Base-by-base conservation (phyloP, 768 basidiomycete species). In the Porphyrellus cyaneotinctus region DNA sequence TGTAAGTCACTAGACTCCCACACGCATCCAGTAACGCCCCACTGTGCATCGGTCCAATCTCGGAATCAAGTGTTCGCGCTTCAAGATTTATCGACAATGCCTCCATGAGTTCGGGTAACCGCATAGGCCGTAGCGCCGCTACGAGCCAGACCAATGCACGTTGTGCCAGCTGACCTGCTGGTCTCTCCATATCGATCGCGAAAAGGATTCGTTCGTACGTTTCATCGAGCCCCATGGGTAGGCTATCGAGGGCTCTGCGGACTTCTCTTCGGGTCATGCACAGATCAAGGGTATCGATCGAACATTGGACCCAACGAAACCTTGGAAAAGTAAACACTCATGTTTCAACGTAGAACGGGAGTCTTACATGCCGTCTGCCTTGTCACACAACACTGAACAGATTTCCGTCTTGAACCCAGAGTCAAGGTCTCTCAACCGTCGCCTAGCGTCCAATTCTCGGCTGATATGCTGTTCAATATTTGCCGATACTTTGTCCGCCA, bases 181-280 rank as follows among this genome's bases (percentile, higher is more conserved):
- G n/a, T 17, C n/a, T 41, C 8, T 33, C 18, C 24, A 13, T 39
- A 14, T 52, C 23, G 12, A 52, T 52, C 1, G 43, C 44, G 2
- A n/a, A n/a, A 9, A 52, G 51, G 7, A 46, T 52, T 39, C 51
- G 38, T n/a, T 52, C 51, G 12, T 52, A 52, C 2, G 51, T 52
- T 22, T 46, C 51, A 20, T 52, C 30, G 6, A 52, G 51, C 6
- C 51, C 51, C 13, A 18, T 31, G 3, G 51, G 51, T 7, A 52
- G 37, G 31, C 3, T 20, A 7, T 39, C 6, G 2, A 52, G 37
- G 22, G 37, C 37, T 0, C 15, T 2, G 5, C 31, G 36, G 2
- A 46, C 36, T 9, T 52, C 51, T 11, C 17, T 46, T 9, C 23
- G 17, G n/a, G 51, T 52, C 3, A 46, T 9, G 22, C 51, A 52